Evolutionary conservation across 257 asterid genomes (phyloP).

Genomic region (Ligustrum vulgare): DNA sequence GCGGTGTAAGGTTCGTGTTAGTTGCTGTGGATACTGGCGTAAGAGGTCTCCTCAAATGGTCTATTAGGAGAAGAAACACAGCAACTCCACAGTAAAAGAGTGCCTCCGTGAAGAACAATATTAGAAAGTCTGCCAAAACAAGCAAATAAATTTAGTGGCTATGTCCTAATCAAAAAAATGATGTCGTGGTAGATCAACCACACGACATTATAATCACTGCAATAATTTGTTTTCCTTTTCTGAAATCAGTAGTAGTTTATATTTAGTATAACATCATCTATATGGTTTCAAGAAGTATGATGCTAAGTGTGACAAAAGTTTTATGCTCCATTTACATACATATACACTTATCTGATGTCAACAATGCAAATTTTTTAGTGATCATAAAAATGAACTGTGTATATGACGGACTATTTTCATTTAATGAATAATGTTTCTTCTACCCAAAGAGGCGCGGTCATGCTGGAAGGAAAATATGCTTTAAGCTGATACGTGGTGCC

Average conservation of each 20-base stretch:
- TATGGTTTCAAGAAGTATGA: background rate
- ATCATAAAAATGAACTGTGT: background rate
- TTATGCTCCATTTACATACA: background rate
- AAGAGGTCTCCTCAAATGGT: conserved; percentile 57
- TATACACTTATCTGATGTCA: background rate
- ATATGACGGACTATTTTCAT: background rate
- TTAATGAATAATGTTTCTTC: background rate
- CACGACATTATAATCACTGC: background rate
- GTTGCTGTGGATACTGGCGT: conserved; percentile 39
- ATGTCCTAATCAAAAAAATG: background rate
- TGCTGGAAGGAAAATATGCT: background rate
- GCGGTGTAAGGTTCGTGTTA: conserved; percentile 39
- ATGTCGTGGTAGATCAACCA: background rate
- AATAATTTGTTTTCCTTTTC: background rate
- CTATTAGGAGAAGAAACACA: conserved; percentile 65
- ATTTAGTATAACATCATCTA: background rate
- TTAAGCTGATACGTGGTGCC: background rate
- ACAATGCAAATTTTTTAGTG: background rate
- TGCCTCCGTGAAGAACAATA: conserved; percentile 95
- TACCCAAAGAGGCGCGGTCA: background rate
- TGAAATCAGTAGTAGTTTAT: background rate
- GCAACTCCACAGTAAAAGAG: conserved; percentile 92
- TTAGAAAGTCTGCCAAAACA: conserved; percentile 76
- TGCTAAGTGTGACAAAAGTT: background rate
- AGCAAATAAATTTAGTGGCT: conserved; percentile 1